These are phyloP conservation scores for Dipodascopsis uninucleata DNA, from an alignment of 805 yeast genomes.

Conservation along the genomic window DNA sequence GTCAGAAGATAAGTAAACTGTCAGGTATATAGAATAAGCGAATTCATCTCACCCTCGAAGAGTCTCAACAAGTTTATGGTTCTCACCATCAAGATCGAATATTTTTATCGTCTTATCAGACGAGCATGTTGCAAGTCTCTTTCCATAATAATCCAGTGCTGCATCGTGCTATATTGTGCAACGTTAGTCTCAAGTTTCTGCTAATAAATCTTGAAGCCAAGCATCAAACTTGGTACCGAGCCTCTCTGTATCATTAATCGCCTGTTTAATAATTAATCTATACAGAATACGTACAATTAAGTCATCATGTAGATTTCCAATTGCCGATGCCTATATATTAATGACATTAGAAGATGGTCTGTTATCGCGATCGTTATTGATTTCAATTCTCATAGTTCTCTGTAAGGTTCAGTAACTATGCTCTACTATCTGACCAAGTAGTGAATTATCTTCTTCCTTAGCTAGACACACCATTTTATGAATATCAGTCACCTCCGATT, in stretches of 20 bases:
- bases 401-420: too few relatives aligned
- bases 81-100: slow-evolving; percentile 84
- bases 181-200: neutral
- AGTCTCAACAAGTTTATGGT: slow-evolving; percentile 77
- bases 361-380: too few relatives aligned
- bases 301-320: slow-evolving; percentile 20
- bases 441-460: too few relatives aligned
- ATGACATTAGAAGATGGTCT: too few relatives aligned
- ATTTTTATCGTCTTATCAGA: slow-evolving; percentile 94
- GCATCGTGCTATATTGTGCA: slow-evolving; percentile 66
- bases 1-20: too few relatives aligned
- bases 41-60: slow-evolving; percentile 61
- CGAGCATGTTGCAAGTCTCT: slow-evolving; percentile 91
- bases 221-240: neutral
- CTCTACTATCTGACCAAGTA: too few relatives aligned
- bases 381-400: too few relatives aligned
- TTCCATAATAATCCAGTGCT: slow-evolving; percentile 93
- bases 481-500: too few relatives aligned
- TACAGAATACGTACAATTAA: slow-evolving; percentile 13
- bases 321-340: too few relatives aligned
- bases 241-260: neutral
- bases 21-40: neutral
- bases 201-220: neutral
- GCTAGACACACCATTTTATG: too few relatives aligned
- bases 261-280: too few relatives aligned